These are phyloP conservation scores for Chrysanthemum seticuspe DNA, from an alignment of 129 eudicot species.

Conservation along the genomic window DNA sequence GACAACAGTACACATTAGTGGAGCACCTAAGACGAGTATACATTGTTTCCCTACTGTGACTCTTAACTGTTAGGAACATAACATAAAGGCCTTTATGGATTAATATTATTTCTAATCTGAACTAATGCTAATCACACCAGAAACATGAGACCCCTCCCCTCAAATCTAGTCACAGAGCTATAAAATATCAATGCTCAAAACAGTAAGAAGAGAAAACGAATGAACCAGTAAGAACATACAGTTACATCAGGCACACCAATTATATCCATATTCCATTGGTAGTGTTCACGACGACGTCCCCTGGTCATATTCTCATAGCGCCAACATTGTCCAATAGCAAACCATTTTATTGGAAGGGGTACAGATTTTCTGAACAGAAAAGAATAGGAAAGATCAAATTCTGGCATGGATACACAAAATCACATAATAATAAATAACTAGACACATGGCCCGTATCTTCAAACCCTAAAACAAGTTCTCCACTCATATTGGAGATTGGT, in stretches of 20 bases:
- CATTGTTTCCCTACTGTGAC: no score
- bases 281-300: conserved; percentile 97
- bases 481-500: neutral
- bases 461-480: conserved; percentile 9
- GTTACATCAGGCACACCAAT: conserved; percentile 86
- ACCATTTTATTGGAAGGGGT: conserved; percentile 95
- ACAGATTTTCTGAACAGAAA: conserved; percentile 92
- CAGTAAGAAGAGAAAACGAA: neutral
- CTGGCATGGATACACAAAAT: conserved; percentile 54
- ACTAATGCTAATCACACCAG: neutral
- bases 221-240: conserved; percentile 45
- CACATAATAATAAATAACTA: conserved; percentile 41
- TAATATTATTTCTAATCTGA: neutral
- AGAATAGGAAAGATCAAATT: conserved; percentile 70
- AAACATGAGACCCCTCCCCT: neutral
- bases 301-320: conserved; percentile 96
- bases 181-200: neutral
- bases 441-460: conserved; percentile 6
- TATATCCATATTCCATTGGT: conserved; percentile 99
- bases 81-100: neutral
- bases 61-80: neutral
- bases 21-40: no score
- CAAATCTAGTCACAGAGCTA: no score
- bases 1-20: no score
- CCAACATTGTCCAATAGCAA: conserved; percentile 99